phyloP scores from a whole-genome alignment of 2,329 filamentous ascomycete genomes.

The Scytalidium sp. region DNA sequence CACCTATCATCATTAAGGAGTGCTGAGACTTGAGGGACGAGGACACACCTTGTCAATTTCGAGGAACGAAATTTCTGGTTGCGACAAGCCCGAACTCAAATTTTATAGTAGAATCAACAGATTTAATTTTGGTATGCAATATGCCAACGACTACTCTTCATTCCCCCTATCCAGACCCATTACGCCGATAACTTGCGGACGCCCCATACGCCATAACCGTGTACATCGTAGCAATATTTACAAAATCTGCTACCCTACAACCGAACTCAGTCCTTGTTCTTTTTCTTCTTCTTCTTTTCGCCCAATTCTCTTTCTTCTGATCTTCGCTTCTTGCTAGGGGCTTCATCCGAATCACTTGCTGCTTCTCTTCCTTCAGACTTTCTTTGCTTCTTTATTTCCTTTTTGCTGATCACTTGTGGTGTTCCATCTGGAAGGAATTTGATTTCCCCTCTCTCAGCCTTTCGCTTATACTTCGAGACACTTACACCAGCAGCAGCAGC shows the following conservation, averaged over 20 bases:
- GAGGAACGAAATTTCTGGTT: not conserved
- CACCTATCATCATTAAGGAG: too few relatives aligned
- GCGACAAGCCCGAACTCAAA: not conserved
- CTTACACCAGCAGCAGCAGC: slow-evolving; percentile 68
- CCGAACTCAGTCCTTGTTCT: slow-evolving; percentile 26
- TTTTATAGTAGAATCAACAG: not conserved
- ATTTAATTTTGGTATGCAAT: not conserved
- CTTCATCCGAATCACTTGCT: slow-evolving; percentile 27
- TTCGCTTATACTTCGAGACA: slow-evolving; percentile 74
- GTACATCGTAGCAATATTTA: not conserved
- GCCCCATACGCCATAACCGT: not conserved
- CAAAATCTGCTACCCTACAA: not conserved
- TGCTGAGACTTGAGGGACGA: too few relatives aligned
- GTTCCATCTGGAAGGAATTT: slow-evolving; percentile 62
- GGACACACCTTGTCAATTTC: too few relatives aligned
- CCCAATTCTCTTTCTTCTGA: slow-evolving; percentile 53
- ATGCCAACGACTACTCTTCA: not conserved
- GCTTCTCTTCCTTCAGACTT: slow-evolving; percentile 56
- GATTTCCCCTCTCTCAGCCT: slow-evolving; percentile 74
- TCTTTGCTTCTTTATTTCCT: slow-evolving; percentile 70
- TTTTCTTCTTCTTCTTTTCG: slow-evolving; percentile 59
- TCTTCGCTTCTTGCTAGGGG: slow-evolving; percentile 71
- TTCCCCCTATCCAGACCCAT: not conserved
- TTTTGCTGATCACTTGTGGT: slow-evolving; percentile 69
- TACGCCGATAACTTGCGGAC: not conserved